Evolutionary conservation across 805 yeast species (phyloP).

Genomic region (Candida railenensis): DNA sequence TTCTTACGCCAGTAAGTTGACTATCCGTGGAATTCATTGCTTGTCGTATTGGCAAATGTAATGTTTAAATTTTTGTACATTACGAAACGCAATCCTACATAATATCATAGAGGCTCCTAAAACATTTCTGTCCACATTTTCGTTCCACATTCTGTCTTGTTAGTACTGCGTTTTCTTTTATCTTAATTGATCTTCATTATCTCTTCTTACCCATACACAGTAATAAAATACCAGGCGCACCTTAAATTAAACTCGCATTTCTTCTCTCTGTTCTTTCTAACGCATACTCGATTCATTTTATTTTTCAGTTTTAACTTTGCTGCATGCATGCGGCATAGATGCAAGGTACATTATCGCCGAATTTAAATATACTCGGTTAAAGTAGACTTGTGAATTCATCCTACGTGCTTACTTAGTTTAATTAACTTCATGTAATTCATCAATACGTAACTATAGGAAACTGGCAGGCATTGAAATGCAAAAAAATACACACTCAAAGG

Average conservation of each 20-base stretch:
- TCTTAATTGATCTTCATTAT: no score
- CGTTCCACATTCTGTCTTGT: no score
- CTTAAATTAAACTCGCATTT: not conserved
- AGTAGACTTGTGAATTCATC: no score
- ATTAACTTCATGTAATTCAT: not conserved
- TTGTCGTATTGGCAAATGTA: no score
- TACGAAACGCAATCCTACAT: no score
- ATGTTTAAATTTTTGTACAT: no score
- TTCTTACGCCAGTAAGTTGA: no score
- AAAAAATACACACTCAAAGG: not conserved
- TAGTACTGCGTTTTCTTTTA: not conserved
- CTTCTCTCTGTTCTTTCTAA: not conserved
- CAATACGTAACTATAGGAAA: not conserved
- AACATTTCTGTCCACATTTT: no score
- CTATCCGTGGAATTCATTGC: no score
- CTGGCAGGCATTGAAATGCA: not conserved
- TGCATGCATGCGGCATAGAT: not conserved
- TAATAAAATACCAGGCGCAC: not conserved
- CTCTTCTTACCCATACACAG: no score
- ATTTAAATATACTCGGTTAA: not conserved
- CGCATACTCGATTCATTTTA: not conserved
- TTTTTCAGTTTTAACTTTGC: not conserved
- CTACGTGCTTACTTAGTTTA: not conserved
- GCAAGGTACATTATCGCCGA: not conserved
- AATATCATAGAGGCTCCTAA: no score